Conservation (phyloP, 2,329 filamentous ascomycete genomes). For the Daldinia eschscholtzii region DNA sequence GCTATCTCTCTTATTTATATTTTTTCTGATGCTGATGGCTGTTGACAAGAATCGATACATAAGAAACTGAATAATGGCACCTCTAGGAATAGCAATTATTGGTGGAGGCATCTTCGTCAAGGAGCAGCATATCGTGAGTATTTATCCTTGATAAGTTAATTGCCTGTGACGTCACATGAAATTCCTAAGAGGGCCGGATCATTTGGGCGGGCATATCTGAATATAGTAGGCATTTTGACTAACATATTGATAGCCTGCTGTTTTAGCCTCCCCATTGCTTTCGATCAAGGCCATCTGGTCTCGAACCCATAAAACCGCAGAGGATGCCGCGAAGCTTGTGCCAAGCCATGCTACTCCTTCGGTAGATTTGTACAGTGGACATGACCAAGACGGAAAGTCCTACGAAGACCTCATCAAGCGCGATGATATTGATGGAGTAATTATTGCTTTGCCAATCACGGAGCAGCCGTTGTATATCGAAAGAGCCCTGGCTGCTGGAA, state of each 20-base stretch:
- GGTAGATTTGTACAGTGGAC: conserved; percentile 50
- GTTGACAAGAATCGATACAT: background rate
- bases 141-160: background rate
- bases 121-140: conserved; percentile 62
- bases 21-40: background rate
- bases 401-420: conserved; percentile 61
- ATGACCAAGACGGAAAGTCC: conserved; percentile 52
- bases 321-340: conserved; percentile 54
- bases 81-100: conserved; percentile 67
- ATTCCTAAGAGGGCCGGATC: background rate
- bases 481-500: conserved; percentile 71
- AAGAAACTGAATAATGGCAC: conserved; percentile 43
- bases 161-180: conserved; percentile 5
- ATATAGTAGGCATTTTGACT: conserved; percentile 30
- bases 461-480: conserved; percentile 70
- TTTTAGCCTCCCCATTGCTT: conserved; percentile 60
- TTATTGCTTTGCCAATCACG: conserved; percentile 68
- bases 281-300: conserved; percentile 69
- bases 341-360: conserved; percentile 40
- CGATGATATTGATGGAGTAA: conserved; percentile 59
- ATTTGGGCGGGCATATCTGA: conserved; percentile 16
- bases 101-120: conserved; percentile 69
- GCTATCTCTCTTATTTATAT: background rate
- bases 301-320: conserved; percentile 63
- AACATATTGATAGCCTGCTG: conserved; percentile 58